Conservation (phyloP, 2,329 filamentous ascomycete genomes). For the Neospermospora avenae region DNA sequence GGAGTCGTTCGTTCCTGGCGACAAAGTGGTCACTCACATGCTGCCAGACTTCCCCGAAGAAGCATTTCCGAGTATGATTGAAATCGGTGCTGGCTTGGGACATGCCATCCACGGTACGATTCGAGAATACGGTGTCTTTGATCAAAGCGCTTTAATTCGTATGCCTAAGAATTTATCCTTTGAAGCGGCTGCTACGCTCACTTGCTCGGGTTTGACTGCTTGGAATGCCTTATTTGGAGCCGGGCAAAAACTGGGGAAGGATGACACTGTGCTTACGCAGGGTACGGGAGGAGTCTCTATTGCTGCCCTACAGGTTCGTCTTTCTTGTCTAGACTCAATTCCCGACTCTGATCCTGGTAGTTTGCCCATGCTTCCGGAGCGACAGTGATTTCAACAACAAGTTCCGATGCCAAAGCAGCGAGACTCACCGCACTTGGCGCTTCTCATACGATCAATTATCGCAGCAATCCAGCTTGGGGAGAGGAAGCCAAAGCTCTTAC, state of each 20-base stretch:
- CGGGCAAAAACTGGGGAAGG: constrained; percentile 36
- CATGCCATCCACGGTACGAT: constrained; percentile 38
- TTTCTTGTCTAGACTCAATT: too few relatives aligned
- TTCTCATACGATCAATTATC: neutral
- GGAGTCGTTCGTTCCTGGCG: constrained; percentile 51
- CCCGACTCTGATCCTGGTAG: too few relatives aligned
- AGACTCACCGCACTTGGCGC: neutral
- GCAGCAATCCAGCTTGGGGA: neutral
- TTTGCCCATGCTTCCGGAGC: constrained; percentile 2
- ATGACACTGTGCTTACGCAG: constrained; percentile 38
- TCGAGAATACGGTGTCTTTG: constrained; percentile 33
- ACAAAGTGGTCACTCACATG: constrained; percentile 48
- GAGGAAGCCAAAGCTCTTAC: neutral
- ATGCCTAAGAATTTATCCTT: constrained; percentile 43
- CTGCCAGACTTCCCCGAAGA: neutral
- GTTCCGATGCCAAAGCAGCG: neutral
- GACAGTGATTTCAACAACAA: neutral
- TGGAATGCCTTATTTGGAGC: constrained; percentile 51
- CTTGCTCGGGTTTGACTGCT: constrained; percentile 49
- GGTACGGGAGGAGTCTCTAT: constrained; percentile 42
- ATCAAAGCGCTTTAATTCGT: constrained; percentile 41
- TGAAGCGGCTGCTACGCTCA: constrained; percentile 45
- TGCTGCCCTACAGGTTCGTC: constrained; percentile 33
- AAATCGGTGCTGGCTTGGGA: constrained; percentile 37
- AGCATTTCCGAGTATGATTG: neutral